Base-by-base conservation (phyloP, 2,329 filamentous ascomycete species). In the Microcyclospora tardicrescens region DNA sequence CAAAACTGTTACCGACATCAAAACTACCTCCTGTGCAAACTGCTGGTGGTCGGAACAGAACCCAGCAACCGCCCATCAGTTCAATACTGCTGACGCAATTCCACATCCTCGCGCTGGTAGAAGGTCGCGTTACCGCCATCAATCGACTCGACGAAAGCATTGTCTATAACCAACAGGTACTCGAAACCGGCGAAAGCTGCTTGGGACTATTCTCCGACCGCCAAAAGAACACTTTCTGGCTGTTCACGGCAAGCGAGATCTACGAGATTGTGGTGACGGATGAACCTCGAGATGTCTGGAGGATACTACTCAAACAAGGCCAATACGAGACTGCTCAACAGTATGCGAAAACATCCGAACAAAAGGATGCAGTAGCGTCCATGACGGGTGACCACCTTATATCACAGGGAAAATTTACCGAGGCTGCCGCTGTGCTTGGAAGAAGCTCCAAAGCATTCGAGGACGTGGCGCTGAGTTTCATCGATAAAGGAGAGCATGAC, bases 401-500 rank as follows among this genome's bases (percentile, higher is more conserved):
- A 30, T 75, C 73, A 41, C 89, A 84, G 61, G 83, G 84, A 2
- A 78, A 83, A 38, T 96, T 79, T 59, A 64, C 77, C 38, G 86
- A 98, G 58, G 91, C 91, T 31, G 91, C 93, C 1, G 74, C 77
- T 9, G 77, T 96, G 2, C 95, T 94, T 58, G 91, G 91, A 10
- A 85, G 85, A 59, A 96, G 91, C 62, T 95, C 84, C 57, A 96
- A 96, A 64, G 79, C 85, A 0, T 98, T 98, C 49, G 91, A 98
- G 57, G 86, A 98, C 56, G 89, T 98, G 34, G 87, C 87, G 15
- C 68, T 98, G 28, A 79, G 77, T 1, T 83, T 98, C 53, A 87
- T 98, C 48, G 87, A 96, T 61, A 81, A 83, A 46, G 79, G 79
- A 30, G 85, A 96, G 59, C 81, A 85, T 40, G 89, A 96, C 64